Evolutionary conservation across 306 rosid genomes (phyloP).

Genomic region (Castanea mollissima): DNA sequence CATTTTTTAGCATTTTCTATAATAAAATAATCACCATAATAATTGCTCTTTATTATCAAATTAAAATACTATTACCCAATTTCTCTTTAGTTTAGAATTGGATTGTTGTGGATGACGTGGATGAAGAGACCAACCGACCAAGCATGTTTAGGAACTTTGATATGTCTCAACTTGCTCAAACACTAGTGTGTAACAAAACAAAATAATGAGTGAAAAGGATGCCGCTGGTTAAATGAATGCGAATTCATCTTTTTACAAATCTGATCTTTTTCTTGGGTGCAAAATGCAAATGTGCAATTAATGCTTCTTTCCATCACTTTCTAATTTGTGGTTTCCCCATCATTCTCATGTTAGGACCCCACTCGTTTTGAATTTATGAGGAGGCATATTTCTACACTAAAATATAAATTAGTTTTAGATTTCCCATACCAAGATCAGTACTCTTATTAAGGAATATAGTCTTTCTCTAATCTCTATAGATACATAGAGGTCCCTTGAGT

Average conservation of each 20-base stretch:
- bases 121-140: slow-evolving; percentile 22
- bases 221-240: not conserved
- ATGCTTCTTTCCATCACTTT: not conserved
- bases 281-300: not conserved
- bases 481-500: not conserved
- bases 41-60: too few species aligned
- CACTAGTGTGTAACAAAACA: not conserved
- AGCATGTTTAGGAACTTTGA: slow-evolving; percentile 6
- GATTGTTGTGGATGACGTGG: not conserved
- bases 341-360: not conserved
- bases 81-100: too few species aligned
- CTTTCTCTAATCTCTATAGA: not conserved
- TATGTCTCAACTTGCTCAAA: slow-evolving; percentile 5
- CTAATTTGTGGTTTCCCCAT: slow-evolving; percentile 4
- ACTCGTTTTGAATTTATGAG: not conserved
- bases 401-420: not conserved
- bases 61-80: too few species aligned
- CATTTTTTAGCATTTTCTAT: too few species aligned
- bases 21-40: too few species aligned
- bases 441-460: not conserved
- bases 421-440: not conserved
- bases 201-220: not conserved
- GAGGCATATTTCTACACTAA: slow-evolving; percentile 3
- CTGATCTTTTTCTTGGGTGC: not conserved
- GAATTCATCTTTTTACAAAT: not conserved